Base-by-base conservation (phyloP, 2,329 filamentous ascomycete genomes). In the Microcyclosporella mali region DNA sequence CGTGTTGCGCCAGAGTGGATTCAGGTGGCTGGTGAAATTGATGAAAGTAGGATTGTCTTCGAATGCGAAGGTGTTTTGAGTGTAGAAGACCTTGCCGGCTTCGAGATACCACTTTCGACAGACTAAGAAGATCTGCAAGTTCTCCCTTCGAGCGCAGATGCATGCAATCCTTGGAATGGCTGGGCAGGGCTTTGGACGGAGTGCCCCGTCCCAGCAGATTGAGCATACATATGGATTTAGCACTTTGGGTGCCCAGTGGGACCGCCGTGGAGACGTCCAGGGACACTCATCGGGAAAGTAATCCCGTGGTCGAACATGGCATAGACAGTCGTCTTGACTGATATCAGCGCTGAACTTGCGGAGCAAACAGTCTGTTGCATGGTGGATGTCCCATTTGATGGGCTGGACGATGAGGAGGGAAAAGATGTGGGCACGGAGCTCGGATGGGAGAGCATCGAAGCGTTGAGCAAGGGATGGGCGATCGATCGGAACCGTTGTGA, bases 41-140 rank as follows among this genome's bases (percentile, higher is more conserved):
- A 27, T 36, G 31, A 48, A 45, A 7, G 35, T 28, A 14, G 28
- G 25, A 10, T 18, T 12, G 32, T 49, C 41, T 16, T 53, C 50
- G 39, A 53, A 55, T 3, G 49, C 49, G 33, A 53, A 55, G 28
- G 39, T 49, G 38, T 53, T 53, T 19, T 33, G 31, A 2, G 41
- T 41, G 40, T 49, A 50, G 33, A 55, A 46, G 3, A 51, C 44
- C 14, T 30, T 18, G 12, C 31, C 44, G 6, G 46, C 50, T 40
- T 53, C 50, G 3, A 28, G 16, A 18, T 51, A 43, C 49, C 50
- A 55, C 36, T 43, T 14, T 29, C 30, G 32, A 35, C 47, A 55
- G 6, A 51, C 50, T 1, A 53, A 37, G 14, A 52, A 30, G 31
- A 51, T 30, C 15, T 50, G 35, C 9, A 51, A 38, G 33, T 51